These are phyloP conservation scores for Mesembryanthemum crystallinum DNA, from an alignment of 148 eudicot genomes.

Conservation along the genomic window DNA sequence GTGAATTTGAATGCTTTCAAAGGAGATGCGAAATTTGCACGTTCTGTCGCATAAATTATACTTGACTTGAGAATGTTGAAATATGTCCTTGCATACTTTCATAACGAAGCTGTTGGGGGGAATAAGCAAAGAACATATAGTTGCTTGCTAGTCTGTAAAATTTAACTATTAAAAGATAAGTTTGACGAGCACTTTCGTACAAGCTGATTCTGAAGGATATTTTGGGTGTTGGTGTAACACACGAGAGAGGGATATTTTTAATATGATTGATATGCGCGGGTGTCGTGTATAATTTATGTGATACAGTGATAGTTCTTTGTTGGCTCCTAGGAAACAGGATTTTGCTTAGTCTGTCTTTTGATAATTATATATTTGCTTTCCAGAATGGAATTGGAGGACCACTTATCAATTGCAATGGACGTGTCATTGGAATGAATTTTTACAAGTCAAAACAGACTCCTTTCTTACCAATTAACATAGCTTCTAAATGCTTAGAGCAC, in stretches of 20 bases:
- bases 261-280: background rate
- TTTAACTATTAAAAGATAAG: background rate
- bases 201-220: background rate
- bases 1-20: too few relatives aligned
- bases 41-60: background rate
- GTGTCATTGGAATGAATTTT: conserved; percentile 17
- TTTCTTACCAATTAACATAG: conserved; percentile 20
- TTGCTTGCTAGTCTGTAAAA: too few relatives aligned
- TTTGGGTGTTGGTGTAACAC: background rate
- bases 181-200: background rate
- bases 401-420: too few relatives aligned
- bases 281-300: background rate
- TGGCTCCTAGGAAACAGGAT: background rate
- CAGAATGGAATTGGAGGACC: conserved; percentile 25
- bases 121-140: too few relatives aligned
- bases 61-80: background rate
- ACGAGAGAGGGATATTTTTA: too few relatives aligned
- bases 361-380: background rate
- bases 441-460: conserved; percentile 12
- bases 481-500: conserved; percentile 15
- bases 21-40: too few relatives aligned
- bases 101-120: background rate
- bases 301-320: too few relatives aligned
- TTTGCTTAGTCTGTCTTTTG: background rate
- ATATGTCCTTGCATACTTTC: background rate